phyloP scores from a whole-genome alignment of 768 basidiomycete species.

The Tricholoma sp. region DNA sequence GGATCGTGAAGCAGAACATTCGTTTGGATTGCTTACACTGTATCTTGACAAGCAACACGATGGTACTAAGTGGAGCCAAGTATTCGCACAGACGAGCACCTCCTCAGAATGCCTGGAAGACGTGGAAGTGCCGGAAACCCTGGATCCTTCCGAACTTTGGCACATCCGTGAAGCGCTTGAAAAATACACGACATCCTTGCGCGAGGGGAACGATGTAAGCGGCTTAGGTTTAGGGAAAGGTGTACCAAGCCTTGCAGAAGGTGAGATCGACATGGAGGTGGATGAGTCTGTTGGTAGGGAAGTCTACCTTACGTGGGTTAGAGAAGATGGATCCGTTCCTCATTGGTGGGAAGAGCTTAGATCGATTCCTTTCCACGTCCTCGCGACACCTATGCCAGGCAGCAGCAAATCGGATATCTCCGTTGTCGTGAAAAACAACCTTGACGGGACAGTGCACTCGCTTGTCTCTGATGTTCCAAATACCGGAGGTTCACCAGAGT shows the following conservation, averaged over 20 bases:
- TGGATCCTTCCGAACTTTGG: constrained; percentile 80
- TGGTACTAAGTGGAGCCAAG: constrained; percentile 80
- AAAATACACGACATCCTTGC: constrained; percentile 73
- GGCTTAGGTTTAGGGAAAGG: constrained; percentile 62
- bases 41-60: constrained; percentile 86
- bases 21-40: constrained; percentile 69
- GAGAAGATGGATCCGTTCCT: constrained; percentile 40
- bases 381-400: constrained; percentile 74
- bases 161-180: constrained; percentile 77
- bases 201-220: constrained; percentile 51
- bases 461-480: constrained; percentile 29
- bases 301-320: constrained; percentile 65
- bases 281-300: constrained; percentile 68
- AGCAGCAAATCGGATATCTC: constrained; percentile 25
- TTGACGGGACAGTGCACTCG: constrained; percentile 67
- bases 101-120: constrained; percentile 34
- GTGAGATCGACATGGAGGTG: constrained; percentile 90
- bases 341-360: constrained; percentile 32
- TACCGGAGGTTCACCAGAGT: constrained; percentile 29
- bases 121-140: constrained; percentile 78
- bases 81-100: constrained; percentile 59
- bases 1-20: constrained; percentile 69
- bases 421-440: constrained; percentile 62
- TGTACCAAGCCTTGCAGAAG: constrained; percentile 77
- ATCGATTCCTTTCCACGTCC: constrained; percentile 41